phyloP scores from a whole-genome alignment of 495 filamentous ascomycete species.

The Margaritispora aquatica region DNA sequence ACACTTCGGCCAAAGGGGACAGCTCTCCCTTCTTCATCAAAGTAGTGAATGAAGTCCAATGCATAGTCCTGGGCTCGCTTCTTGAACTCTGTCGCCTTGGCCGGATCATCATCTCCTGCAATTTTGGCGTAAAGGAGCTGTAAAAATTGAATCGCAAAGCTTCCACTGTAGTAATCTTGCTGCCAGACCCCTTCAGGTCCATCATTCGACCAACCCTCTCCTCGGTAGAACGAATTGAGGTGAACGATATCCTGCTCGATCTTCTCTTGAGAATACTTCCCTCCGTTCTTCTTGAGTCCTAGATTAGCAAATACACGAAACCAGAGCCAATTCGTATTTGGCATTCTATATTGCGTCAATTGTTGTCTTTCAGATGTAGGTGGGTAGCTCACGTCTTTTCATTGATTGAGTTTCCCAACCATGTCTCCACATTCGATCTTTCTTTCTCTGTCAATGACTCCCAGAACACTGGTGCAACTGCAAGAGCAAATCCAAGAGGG shows the following conservation, averaged over 20 bases:
- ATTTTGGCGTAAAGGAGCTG: slow-evolving; percentile 72
- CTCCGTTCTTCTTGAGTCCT: slow-evolving; percentile 60
- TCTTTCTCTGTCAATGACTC: slow-evolving; percentile 51
- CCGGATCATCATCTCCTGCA: slow-evolving; percentile 60
- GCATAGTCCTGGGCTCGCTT: slow-evolving; percentile 59
- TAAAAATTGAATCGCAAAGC: slow-evolving; percentile 72
- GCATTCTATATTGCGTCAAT: slow-evolving; percentile 35
- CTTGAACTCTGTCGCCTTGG: slow-evolving; percentile 61
- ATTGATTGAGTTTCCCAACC: slow-evolving; percentile 67
- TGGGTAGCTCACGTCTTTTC: slow-evolving; percentile 48
- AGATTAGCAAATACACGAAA: slow-evolving; percentile 80
- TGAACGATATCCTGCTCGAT: slow-evolving; percentile 70
- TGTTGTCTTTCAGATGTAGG: not conserved
- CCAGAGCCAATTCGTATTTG: slow-evolving; percentile 64
- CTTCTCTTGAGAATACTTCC: slow-evolving; percentile 55
- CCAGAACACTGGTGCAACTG: slow-evolving; percentile 48
- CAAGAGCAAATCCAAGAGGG: slow-evolving; percentile 46
- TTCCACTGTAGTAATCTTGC: slow-evolving; percentile 80
- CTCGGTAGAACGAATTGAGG: slow-evolving; percentile 72
- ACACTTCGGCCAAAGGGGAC: slow-evolving; percentile 73
- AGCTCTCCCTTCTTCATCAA: slow-evolving; percentile 50
- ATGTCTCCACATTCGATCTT: slow-evolving; percentile 54
- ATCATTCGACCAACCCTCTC: slow-evolving; percentile 75
- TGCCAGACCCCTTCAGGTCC: slow-evolving; percentile 70
- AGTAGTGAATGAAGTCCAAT: slow-evolving; percentile 68